Percentiles rank a stretch among this genome's conserved stretches.
These are phyloP conservation scores for Yarrowia sp. DNA, from an alignment of 805 yeast species.

Conservation along the genomic window DNA sequence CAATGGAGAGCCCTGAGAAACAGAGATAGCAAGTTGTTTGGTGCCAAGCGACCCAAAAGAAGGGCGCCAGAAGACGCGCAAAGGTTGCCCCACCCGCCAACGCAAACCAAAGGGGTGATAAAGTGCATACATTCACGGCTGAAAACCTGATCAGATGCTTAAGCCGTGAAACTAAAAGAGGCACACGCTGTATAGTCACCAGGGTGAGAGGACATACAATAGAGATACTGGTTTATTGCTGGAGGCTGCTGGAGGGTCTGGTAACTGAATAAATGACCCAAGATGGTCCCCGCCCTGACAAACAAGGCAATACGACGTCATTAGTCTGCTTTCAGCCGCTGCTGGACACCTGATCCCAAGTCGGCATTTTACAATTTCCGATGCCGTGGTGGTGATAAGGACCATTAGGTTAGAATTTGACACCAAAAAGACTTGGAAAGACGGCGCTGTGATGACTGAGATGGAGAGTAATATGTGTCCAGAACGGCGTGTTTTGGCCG, in stretches of 20 bases:
- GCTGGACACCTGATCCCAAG: background rate
- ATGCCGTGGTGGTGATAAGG: background rate
- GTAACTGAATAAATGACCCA: no score
- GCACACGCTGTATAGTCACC: background rate
- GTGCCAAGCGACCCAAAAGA: no score
- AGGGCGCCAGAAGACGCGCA: no score
- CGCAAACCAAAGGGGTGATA: background rate
- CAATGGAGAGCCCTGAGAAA: no score
- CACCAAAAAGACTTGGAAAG: background rate
- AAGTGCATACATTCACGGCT: slow-evolving; percentile 5
- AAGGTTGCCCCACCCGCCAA: background rate
- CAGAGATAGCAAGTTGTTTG: no score
- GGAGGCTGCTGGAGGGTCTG: no score
- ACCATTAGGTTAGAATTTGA: background rate
- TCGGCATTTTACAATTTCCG: background rate
- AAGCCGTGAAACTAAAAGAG: slow-evolving; percentile 15
- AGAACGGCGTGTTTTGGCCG: background rate
- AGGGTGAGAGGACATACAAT: background rate
- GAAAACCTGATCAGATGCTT: background rate
- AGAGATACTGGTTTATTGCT: background rate
- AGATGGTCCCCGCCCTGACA: no score
- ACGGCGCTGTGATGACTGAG: background rate
- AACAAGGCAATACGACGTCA: background rate
- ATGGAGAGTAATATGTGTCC: background rate
- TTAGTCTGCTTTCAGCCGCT: no score